Conservation (phyloP, 805 yeast species). For the Huiozyma naganishii region DNA sequence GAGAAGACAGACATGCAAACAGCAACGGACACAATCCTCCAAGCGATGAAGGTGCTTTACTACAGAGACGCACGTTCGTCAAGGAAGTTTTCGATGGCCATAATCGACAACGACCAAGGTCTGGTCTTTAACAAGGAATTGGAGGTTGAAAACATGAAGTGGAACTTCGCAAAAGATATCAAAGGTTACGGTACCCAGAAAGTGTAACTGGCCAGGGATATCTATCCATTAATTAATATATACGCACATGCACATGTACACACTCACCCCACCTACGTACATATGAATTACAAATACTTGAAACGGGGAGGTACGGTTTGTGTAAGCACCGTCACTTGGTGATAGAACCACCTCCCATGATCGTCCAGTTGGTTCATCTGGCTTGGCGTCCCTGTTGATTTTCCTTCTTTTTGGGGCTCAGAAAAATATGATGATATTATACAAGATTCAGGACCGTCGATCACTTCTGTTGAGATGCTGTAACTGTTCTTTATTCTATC, state of each 20-base stretch:
- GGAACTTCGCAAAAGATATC: conserved; percentile 85
- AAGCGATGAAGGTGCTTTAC: conserved; percentile 87
- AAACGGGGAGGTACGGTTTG: neutral
- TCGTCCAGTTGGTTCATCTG: too few species aligned
- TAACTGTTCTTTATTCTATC: too few species aligned
- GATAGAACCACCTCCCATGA: too few species aligned
- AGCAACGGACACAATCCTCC: conserved; percentile 66
- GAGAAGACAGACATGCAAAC: conserved; percentile 56
- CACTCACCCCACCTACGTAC: neutral
- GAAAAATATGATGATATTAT: too few species aligned
- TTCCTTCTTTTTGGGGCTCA: too few species aligned
- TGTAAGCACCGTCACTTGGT: too few species aligned
- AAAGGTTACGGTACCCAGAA: conserved; percentile 80
- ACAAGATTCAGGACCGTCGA: too few species aligned
- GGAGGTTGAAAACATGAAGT: conserved; percentile 63
- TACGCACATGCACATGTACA: neutral
- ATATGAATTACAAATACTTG: neutral
- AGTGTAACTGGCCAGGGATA: conserved; percentile 19
- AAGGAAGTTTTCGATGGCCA: conserved; percentile 74
- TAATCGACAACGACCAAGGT: conserved; percentile 53
- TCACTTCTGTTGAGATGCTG: too few species aligned
- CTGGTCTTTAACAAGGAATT: conserved; percentile 56
- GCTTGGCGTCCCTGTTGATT: too few species aligned
- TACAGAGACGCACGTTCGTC: conserved; percentile 94
- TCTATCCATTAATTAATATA: neutral